These are phyloP conservation scores for Bombardia bombarda DNA, from an alignment of 495 filamentous ascomycete genomes.

Conservation along the genomic window DNA sequence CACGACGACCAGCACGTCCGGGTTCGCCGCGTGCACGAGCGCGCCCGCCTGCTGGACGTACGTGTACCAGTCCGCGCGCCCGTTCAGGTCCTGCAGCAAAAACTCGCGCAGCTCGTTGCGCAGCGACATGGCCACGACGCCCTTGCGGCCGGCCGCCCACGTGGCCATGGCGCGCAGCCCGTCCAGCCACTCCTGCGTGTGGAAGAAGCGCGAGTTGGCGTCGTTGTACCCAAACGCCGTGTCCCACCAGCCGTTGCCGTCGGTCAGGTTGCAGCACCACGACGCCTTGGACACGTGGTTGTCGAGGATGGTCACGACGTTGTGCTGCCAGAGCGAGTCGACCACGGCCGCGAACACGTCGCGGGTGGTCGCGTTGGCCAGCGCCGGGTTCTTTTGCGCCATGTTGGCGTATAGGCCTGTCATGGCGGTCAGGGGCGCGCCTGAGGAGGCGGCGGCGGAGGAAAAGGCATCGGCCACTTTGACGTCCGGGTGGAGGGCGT, in stretches of 20 bases:
- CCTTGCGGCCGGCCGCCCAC: slow-evolving; percentile 29
- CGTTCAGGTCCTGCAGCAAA: slow-evolving; percentile 31
- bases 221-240: slow-evolving; percentile 33
- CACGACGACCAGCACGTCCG: slow-evolving; percentile 35
- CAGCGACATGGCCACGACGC: slow-evolving; percentile 38
- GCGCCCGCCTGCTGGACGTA: slow-evolving; percentile 31
- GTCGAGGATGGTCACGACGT: slow-evolving; percentile 41
- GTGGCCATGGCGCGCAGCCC: slow-evolving; percentile 34
- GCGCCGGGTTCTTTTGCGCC: slow-evolving; percentile 34
- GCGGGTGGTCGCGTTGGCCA: slow-evolving; percentile 23
- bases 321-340: slow-evolving; percentile 28
- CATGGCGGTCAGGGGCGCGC: slow-evolving; percentile 23
- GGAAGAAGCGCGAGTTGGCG: slow-evolving; percentile 37
- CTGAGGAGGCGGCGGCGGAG: slow-evolving; percentile 25
- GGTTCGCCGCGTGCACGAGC: slow-evolving; percentile 34
- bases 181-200: slow-evolving; percentile 34
- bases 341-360: slow-evolving; percentile 34
- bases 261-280: slow-evolving; percentile 43
- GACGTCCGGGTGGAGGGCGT: slow-evolving; percentile 33
- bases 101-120: slow-evolving; percentile 43
- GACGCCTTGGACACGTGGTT: slow-evolving; percentile 42
- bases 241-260: slow-evolving; percentile 50
- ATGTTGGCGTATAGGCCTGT: slow-evolving; percentile 24
- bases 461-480: slow-evolving; percentile 33
- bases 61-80: slow-evolving; percentile 37